Conservation (phyloP, 768 basidiomycete genomes). For the Phaffia tasmanica region DNA sequence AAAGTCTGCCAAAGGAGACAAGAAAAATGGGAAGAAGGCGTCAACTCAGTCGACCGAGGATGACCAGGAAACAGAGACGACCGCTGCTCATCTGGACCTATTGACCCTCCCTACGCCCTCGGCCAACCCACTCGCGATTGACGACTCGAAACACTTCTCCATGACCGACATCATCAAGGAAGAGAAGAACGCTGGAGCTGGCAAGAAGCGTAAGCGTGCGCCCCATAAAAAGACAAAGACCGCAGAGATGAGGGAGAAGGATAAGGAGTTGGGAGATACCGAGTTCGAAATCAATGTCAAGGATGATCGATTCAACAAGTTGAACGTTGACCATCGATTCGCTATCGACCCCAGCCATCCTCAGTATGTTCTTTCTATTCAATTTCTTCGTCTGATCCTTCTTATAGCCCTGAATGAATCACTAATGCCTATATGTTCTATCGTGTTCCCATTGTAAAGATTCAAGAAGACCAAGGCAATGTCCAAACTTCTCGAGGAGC, state of each 20-base stretch:
- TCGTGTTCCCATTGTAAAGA: conserved; percentile 41
- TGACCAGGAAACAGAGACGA: conserved; percentile 12
- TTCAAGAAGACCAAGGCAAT: conserved; percentile 90
- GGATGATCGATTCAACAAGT: conserved; percentile 74
- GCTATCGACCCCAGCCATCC: conserved; percentile 95
- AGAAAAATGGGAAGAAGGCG: conserved; percentile 28
- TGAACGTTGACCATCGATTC: conserved; percentile 81
- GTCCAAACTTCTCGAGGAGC: conserved; percentile 70
- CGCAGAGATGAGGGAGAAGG: conserved; percentile 46
- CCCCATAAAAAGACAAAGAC: conserved; percentile 16
- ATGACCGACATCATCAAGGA: conserved; percentile 78
- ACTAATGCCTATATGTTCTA: conserved; percentile 2
- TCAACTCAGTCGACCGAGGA: not conserved
- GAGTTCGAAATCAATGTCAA: conserved; percentile 71
- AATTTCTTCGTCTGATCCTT: not conserved
- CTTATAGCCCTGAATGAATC: not conserved
- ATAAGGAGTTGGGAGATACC: conserved; percentile 51
- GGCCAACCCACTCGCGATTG: conserved; percentile 41
- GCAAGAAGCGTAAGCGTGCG: conserved; percentile 39
- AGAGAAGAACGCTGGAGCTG: conserved; percentile 51
- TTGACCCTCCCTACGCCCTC: conserved; percentile 47
- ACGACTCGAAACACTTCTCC: conserved; percentile 66
- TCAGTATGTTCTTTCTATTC: conserved; percentile 50
- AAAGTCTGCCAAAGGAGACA: conserved; percentile 14
- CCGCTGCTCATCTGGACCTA: conserved; percentile 23